Evolutionary conservation across 345 rosid genomes (phyloP).

Genomic region (Populus tremula): DNA sequence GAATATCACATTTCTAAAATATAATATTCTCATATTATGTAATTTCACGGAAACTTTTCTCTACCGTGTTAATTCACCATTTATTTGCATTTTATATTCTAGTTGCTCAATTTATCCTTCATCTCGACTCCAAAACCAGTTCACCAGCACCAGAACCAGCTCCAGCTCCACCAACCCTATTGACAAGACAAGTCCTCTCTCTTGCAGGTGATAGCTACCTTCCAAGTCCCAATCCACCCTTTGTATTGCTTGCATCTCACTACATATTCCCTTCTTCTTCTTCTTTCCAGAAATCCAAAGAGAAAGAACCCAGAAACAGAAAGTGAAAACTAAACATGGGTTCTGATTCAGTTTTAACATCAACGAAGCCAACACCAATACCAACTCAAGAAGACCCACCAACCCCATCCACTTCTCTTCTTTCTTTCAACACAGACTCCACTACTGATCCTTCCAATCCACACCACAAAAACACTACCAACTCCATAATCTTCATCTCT

Average conservation of each 20-base stretch:
- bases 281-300: neutral
- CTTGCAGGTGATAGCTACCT: neutral
- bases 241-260: neutral
- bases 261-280: neutral
- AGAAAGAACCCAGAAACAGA: neutral
- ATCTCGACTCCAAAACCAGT: too few species aligned
- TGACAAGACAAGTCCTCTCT: too few species aligned
- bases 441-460: conserved; percentile 24
- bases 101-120: too few species aligned
- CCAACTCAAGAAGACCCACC: conserved; percentile 43
- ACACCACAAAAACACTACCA: conserved; percentile 26
- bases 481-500: conserved; percentile 46
- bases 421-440: conserved; percentile 42
- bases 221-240: neutral
- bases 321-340: conserved; percentile 32
- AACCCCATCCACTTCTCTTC: conserved; percentile 51
- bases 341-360: conserved; percentile 29
- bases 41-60: too few species aligned
- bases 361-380: conserved; percentile 34
- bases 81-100: too few species aligned
- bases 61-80: too few species aligned
- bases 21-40: too few species aligned
- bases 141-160: too few species aligned
- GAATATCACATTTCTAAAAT: too few species aligned
- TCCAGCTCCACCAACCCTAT: too few species aligned